Percentiles rank a stretch among this genome's conserved stretches.
Evolutionary conservation across 768 basidiomycete genomes (phyloP).

Genomic region (Boletus vermiculosoides): DNA sequence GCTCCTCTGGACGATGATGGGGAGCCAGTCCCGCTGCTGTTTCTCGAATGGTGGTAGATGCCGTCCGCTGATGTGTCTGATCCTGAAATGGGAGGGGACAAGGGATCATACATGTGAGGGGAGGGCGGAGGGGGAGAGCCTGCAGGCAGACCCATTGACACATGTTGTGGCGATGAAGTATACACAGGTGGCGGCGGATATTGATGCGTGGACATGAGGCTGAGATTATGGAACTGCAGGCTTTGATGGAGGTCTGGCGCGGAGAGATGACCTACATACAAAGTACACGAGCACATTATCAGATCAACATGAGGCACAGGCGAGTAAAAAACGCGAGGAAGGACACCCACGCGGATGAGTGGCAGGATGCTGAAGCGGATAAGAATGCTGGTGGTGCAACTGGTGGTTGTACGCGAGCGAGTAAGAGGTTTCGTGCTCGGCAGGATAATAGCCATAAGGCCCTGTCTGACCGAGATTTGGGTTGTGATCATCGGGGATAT

Average conservation of each 20-base stretch:
- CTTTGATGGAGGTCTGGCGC: constrained; percentile 68
- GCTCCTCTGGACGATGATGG: constrained; percentile 74
- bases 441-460: constrained; percentile 50
- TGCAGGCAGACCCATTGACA: constrained; percentile 57
- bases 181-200: constrained; percentile 60
- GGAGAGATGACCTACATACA: constrained; percentile 59
- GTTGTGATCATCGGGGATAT: constrained; percentile 50
- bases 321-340: constrained; percentile 41
- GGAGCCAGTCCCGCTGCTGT: constrained; percentile 72
- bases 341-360: constrained; percentile 72
- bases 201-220: constrained; percentile 68
- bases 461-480: constrained; percentile 39
- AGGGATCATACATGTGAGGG: constrained; percentile 78
- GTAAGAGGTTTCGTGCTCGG: constrained; percentile 57
- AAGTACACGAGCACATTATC: constrained; percentile 54
- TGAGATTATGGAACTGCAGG: constrained; percentile 58
- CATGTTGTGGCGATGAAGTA: constrained; percentile 64
- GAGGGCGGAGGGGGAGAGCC: constrained; percentile 74
- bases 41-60: constrained; percentile 70
- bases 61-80: constrained; percentile 88
- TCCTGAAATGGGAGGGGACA: constrained; percentile 84
- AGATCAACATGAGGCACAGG: constrained; percentile 62
- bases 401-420: constrained; percentile 52
- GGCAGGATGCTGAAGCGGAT: constrained; percentile 56
- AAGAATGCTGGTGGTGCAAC: constrained; percentile 43